Conservation (phyloP, 2,329 filamentous ascomycete species). For the Pseudocercospora pini-densiflorae region DNA sequence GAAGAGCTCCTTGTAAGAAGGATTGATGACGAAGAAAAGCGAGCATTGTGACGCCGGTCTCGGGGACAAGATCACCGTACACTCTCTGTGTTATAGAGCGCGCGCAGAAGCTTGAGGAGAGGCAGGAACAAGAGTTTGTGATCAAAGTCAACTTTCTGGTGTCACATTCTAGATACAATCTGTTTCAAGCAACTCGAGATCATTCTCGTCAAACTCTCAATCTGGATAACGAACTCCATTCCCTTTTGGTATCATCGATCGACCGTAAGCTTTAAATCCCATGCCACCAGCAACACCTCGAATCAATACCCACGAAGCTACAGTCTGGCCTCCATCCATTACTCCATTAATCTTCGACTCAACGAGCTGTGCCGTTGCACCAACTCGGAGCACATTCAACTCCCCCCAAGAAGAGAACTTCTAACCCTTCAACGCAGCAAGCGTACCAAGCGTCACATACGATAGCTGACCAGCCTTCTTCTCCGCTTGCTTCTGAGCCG, state of each 20-base stretch:
- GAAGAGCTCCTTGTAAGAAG: not conserved
- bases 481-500: conserved; percentile 20
- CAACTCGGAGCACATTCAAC: not conserved
- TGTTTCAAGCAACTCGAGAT: no score
- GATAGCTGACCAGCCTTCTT: conserved; percentile 11
- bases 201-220: no score
- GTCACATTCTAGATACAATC: no score
- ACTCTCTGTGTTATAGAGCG: not conserved
- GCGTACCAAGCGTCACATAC: conserved; percentile 17
- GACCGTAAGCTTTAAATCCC: not conserved
- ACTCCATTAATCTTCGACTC: not conserved
- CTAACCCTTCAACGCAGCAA: conserved; percentile 16
- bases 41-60: not conserved
- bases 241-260: not conserved
- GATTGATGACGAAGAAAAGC: not conserved
- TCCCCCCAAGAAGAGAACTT: not conserved
- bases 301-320: not conserved
- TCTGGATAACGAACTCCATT: not conserved
- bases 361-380: not conserved
- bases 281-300: not conserved
- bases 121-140: not conserved
- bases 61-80: not conserved
- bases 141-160: not conserved
- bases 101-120: not conserved
- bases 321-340: not conserved